phyloP scores from a whole-genome alignment of 2,329 filamentous ascomycete genomes.

The Orbilia brochopaga region DNA sequence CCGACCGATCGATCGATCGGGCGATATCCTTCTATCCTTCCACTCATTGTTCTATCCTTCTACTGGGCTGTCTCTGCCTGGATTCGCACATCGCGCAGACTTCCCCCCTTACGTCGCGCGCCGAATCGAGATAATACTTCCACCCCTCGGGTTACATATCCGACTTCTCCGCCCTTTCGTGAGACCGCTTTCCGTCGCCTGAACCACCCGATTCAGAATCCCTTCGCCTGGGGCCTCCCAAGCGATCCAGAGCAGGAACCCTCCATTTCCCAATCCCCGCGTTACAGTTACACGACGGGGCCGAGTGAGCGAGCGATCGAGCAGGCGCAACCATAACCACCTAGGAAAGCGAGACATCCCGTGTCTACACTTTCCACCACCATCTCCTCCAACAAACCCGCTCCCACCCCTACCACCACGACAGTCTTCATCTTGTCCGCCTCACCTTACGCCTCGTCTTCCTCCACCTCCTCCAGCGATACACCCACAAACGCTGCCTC shows the following conservation, averaged over 20 bases:
- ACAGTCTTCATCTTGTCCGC: conserved; percentile 49
- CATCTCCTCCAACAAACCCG: conserved; percentile 10
- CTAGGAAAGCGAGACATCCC: no score
- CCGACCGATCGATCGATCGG: conserved; percentile 1
- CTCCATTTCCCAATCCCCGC: no score
- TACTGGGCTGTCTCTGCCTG: no score
- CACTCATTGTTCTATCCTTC: conserved; percentile 3
- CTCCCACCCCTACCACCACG: conserved; percentile 37
- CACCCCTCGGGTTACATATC: conserved; percentile 3
- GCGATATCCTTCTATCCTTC: conserved; percentile 26
- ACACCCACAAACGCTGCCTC: conserved; percentile 49
- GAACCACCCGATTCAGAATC: conserved; percentile 12
- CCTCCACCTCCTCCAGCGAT: conserved; percentile 47
- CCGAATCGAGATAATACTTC: neutral
- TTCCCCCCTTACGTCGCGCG: neutral
- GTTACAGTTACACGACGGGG: no score
- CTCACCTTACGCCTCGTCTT: conserved; percentile 50
- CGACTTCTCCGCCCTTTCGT: neutral
- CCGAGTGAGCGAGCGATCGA: no score
- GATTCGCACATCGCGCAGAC: conserved; percentile 8
- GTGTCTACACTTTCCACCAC: no score
- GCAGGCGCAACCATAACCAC: no score
- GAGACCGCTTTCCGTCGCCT: neutral
- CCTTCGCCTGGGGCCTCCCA: no score
- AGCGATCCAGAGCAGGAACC: no score